Conservation (phyloP, 1,139 yeast species). For the Candida glucosophila region DNA sequence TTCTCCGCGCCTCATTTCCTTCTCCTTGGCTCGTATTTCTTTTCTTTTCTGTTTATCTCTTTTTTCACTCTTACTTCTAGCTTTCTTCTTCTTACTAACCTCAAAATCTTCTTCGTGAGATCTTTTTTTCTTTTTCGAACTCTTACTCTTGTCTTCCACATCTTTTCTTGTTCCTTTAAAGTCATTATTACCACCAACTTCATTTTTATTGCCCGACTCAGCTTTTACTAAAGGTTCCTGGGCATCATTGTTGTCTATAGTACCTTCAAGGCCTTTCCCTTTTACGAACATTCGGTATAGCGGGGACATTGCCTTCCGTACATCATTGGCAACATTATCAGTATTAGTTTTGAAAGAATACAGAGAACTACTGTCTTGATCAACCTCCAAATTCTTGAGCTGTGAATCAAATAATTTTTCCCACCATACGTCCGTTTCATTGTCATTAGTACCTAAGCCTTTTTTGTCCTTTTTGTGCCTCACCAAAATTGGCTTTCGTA, state of each 20-base stretch:
- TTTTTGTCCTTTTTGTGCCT: constrained; percentile 85
- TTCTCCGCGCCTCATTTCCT: constrained; percentile 13
- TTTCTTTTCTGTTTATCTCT: constrained; percentile 10
- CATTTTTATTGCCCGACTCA: constrained; percentile 7
- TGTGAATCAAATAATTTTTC: constrained; percentile 91
- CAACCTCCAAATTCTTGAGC: constrained; percentile 67
- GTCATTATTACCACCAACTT: constrained; percentile 8
- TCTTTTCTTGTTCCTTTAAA: constrained; percentile 3
- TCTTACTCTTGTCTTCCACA: neutral
- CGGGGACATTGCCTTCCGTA: constrained; percentile 50
- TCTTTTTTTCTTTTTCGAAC: neutral
- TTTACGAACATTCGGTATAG: constrained; percentile 69
- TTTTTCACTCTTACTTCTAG: constrained; percentile 13
- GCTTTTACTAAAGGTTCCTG: constrained; percentile 5
- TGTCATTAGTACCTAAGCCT: constrained; percentile 71
- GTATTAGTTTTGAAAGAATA: constrained; percentile 37
- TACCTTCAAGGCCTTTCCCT: constrained; percentile 80
- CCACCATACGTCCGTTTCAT: constrained; percentile 92
- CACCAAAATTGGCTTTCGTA: constrained; percentile 78
- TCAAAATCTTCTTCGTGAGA: constrained; percentile 8
- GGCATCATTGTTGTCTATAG: constrained; percentile 39
- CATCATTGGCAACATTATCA: constrained; percentile 21
- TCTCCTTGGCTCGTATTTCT: constrained; percentile 8
- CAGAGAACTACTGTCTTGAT: constrained; percentile 14
- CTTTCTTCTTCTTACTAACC: constrained; percentile 10